Evolutionary conservation across 2,329 filamentous ascomycete genomes (phyloP).

Genomic region (Neobulgaria alba): DNA sequence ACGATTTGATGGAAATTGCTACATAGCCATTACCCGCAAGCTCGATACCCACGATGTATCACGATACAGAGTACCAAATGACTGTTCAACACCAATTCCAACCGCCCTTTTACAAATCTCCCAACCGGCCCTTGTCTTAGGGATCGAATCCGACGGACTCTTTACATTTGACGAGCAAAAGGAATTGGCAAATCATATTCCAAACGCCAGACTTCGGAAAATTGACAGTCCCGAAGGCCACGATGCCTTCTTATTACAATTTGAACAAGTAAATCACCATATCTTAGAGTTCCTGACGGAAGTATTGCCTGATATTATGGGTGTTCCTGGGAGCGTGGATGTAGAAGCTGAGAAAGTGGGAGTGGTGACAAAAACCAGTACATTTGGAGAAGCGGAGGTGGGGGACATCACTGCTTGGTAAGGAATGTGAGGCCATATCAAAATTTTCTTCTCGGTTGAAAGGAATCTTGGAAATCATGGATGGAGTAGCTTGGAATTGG

Average conservation of each 20-base stretch:
- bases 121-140: constrained; percentile 84
- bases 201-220: constrained; percentile 66
- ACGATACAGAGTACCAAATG: constrained; percentile 50
- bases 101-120: constrained; percentile 74
- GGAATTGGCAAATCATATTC: constrained; percentile 76
- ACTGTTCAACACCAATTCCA: constrained; percentile 41
- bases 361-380: constrained; percentile 73
- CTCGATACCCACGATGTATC: constrained; percentile 95
- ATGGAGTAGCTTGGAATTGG: no score
- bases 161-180: constrained; percentile 97
- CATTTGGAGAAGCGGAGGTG: constrained; percentile 91
- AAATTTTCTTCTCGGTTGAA: no score
- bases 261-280: constrained; percentile 91
- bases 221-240: constrained; percentile 95
- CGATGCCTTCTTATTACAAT: constrained; percentile 92
- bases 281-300: constrained; percentile 77
- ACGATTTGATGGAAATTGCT: constrained; percentile 96
- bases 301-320: constrained; percentile 83
- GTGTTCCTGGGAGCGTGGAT: constrained; percentile 39
- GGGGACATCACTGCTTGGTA: constrained; percentile 96
- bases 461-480: no score
- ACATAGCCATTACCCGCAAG: constrained; percentile 97
- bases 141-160: constrained; percentile 90
- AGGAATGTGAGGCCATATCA: no score
- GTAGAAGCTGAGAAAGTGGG: constrained; percentile 42